phyloP scores from a whole-genome alignment of 2,329 filamentous ascomycete genomes.

The Gyromitra esculenta region DNA sequence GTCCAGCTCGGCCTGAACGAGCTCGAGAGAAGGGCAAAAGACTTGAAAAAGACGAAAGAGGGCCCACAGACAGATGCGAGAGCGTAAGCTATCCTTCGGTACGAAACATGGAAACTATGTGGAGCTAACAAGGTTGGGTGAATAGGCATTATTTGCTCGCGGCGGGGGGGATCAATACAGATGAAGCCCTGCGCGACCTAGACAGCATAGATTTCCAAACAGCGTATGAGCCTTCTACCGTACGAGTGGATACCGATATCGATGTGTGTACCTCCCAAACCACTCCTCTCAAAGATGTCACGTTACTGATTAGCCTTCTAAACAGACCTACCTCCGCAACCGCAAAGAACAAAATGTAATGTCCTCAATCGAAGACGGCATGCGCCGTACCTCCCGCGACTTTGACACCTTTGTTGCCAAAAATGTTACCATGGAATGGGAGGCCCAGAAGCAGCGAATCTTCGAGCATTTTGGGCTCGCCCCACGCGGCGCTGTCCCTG shows the following conservation, averaged over 20 bases:
- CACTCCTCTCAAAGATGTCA: conserved; percentile 2
- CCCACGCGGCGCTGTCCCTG: conserved; percentile 65
- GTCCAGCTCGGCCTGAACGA: conserved; percentile 92
- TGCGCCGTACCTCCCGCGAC: conserved; percentile 86
- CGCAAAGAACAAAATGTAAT: conserved; percentile 90
- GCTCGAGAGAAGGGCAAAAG: conserved; percentile 79
- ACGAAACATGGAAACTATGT: conserved; percentile 10
- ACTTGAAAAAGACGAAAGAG: conserved; percentile 77
- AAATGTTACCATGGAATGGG: conserved; percentile 95
- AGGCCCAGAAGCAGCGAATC: conserved; percentile 88
- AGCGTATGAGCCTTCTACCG: conserved; percentile 60
- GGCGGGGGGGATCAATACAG: conserved; percentile 90
- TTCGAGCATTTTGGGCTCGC: conserved; percentile 94
- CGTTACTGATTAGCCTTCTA: conserved; percentile 59
- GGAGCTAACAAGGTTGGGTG: conserved; percentile 61
- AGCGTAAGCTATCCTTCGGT: conserved; percentile 62
- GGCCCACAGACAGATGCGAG: conserved; percentile 63
- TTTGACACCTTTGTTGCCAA: conserved; percentile 95
- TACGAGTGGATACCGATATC: conserved; percentile 71
- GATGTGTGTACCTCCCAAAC: conserved; percentile 61
- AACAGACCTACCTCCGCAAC: conserved; percentile 79
- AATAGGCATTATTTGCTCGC: conserved; percentile 89
- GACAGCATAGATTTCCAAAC: conserved; percentile 75
- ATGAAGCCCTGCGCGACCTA: conserved; percentile 84
- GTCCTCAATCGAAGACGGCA: conserved; percentile 89